Conservation (phyloP, 2,329 filamentous ascomycete species). For the Penicillium psychrosexuale region DNA sequence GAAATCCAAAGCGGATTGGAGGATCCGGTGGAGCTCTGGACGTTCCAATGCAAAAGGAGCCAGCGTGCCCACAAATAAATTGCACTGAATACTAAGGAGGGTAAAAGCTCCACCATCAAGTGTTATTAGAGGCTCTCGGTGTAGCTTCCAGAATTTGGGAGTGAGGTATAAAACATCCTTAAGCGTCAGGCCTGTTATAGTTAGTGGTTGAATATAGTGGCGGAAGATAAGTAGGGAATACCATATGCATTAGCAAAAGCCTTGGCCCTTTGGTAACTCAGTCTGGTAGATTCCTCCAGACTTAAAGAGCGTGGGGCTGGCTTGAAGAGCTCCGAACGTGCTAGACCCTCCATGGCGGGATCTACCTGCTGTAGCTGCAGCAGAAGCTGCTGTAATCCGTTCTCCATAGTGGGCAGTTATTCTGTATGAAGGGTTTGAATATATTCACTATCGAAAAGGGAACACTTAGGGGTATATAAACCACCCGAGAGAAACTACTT, state of each 20-base stretch:
- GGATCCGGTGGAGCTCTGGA: conserved; percentile 14
- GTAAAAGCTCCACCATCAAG: conserved; percentile 4
- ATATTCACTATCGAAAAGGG: not conserved
- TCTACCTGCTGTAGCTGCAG: not conserved
- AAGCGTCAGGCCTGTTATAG: not conserved
- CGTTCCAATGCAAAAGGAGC: conserved; percentile 12
- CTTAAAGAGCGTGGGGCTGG: not conserved
- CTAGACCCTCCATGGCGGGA: not conserved
- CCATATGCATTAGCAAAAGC: conserved; percentile 2
- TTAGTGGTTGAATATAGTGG: not conserved
- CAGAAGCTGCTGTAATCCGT: not conserved
- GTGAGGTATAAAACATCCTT: not conserved
- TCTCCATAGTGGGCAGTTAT: not conserved
- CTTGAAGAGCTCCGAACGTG: not conserved
- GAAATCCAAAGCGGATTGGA: conserved; percentile 19
- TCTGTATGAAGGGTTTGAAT: not conserved
- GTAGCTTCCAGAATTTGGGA: not conserved
- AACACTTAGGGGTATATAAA: not conserved
- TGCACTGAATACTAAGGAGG: conserved; percentile 19
- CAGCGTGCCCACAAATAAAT: conserved; percentile 21
- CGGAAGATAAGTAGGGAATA: not conserved
- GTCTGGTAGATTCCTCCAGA: not conserved
- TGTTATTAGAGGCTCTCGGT: not conserved
- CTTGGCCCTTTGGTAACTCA: conserved; percentile 4
- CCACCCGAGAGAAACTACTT: not conserved